A percentile compares a stretch with the other conserved stretches of the same genome.
phyloP scores from a whole-genome alignment of 1,284 basidiomycete genomes.

The Marasmius sp. region DNA sequence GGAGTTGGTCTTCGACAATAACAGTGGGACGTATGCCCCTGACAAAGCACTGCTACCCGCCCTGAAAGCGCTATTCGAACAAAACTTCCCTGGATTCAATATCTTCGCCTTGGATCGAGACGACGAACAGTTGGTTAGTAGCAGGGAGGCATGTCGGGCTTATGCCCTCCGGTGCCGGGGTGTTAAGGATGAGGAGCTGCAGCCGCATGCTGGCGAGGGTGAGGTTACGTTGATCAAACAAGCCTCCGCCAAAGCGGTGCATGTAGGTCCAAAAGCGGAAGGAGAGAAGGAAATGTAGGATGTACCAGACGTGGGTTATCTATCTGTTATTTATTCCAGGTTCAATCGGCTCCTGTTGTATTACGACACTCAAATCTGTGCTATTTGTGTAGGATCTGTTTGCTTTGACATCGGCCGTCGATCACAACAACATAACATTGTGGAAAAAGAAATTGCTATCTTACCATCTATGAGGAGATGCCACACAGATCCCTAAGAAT shows the following conservation, averaged over 20 bases:
- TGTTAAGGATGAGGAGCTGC: conserved; percentile 53
- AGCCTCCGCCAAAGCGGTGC: conserved; percentile 9
- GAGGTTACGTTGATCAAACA: conserved; percentile 47
- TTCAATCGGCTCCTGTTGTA: neutral
- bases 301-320: neutral
- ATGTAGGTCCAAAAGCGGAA: neutral
- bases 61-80: conserved; percentile 57
- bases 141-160: conserved; percentile 57
- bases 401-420: too few species aligned
- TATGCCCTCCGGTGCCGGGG: conserved; percentile 62
- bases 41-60: conserved; percentile 54
- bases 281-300: neutral
- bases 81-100: conserved; percentile 67
- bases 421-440: too few species aligned
- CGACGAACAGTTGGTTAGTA: neutral
- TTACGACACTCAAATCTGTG: too few species aligned
- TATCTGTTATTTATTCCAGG: neutral
- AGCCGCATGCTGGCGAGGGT: conserved; percentile 56
- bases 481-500: too few species aligned
- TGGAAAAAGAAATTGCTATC: too few species aligned
- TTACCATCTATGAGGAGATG: too few species aligned
- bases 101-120: conserved; percentile 56
- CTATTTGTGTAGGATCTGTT: too few species aligned
- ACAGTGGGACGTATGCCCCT: conserved; percentile 74
- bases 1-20: conserved; percentile 79